Evolutionary conservation across 1,139 yeast genomes (phyloP).

Genomic region (Yamadazyma atlantica): DNA sequence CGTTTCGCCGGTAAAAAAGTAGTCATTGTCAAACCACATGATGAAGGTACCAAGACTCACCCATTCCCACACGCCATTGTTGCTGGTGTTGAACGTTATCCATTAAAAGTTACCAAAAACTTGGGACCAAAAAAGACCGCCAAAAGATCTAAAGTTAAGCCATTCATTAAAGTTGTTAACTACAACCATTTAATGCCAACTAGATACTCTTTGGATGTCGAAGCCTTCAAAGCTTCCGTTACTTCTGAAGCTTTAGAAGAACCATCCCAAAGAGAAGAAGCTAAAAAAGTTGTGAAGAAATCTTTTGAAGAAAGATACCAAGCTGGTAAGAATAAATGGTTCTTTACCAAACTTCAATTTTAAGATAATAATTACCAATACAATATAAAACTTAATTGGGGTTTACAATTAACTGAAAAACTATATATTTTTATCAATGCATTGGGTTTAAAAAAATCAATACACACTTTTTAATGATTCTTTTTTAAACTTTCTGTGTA

Average conservation of each 20-base stretch:
- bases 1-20: slow-evolving; percentile 99
- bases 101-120: slow-evolving; percentile 94
- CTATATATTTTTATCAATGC: slow-evolving; percentile 27
- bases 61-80: slow-evolving; percentile 99
- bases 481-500: slow-evolving; percentile 13
- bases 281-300: slow-evolving; percentile 98
- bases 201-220: slow-evolving; percentile 98
- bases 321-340: slow-evolving; percentile 99
- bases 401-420: slow-evolving; percentile 22
- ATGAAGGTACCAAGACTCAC: slow-evolving; percentile 98
- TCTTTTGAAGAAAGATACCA: slow-evolving; percentile 99
- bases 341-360: slow-evolving; percentile 98
- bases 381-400: slow-evolving; percentile 6
- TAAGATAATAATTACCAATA: slow-evolving; percentile 39
- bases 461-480: slow-evolving; percentile 21
- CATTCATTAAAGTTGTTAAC: slow-evolving; percentile 98
- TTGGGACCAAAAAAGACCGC: slow-evolving; percentile 96
- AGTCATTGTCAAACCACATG: slow-evolving; percentile 97
- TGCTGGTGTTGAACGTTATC: slow-evolving; percentile 99
- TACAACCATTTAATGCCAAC: slow-evolving; percentile 99
- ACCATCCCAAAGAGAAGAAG: slow-evolving; percentile 99
- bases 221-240: slow-evolving; percentile 88
- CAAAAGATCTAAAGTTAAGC: slow-evolving; percentile 98
- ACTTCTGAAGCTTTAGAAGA: slow-evolving; percentile 93
- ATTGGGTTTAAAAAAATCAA: slow-evolving; percentile 33